phyloP scores from a whole-genome alignment of 805 yeast genomes.

The Monosporozyma unispora region DNA sequence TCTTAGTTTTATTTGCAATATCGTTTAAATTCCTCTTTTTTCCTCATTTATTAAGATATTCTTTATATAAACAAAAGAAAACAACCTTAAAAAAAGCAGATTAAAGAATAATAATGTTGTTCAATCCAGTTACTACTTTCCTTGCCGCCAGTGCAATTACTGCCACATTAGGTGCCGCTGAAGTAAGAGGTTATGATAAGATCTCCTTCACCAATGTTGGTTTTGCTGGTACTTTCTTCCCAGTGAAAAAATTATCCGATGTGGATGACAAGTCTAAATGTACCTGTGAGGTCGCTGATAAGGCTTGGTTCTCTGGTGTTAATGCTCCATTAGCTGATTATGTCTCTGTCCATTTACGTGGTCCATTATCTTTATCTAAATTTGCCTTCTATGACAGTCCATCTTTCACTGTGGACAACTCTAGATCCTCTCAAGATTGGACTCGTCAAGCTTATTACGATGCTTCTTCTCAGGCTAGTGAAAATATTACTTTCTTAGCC shows the following conservation, averaged over 20 bases:
- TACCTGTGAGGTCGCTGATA: slow-evolving; percentile 24
- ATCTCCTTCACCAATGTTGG: slow-evolving; percentile 26
- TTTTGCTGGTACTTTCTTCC: slow-evolving; percentile 25
- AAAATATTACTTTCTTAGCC: slow-evolving; percentile 61
- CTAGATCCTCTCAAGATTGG: slow-evolving; percentile 41
- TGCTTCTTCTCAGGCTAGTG: slow-evolving; percentile 38
- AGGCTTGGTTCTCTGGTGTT: slow-evolving; percentile 37
- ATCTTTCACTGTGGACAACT: slow-evolving; percentile 28
- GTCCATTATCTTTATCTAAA: slow-evolving; percentile 51
- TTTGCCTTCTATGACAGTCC: slow-evolving; percentile 54
- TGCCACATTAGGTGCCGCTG: slow-evolving; percentile 2
- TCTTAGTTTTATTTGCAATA: not conserved
- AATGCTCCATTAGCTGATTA: slow-evolving; percentile 60
- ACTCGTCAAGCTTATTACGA: slow-evolving; percentile 48
- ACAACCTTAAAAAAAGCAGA: not conserved
- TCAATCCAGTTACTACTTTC: not conserved
- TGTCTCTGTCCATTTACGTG: slow-evolving; percentile 69
- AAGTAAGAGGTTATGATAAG: slow-evolving; percentile 15
- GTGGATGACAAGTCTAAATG: slow-evolving; percentile 16
- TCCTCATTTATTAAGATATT: not conserved
- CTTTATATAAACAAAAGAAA: not conserved
- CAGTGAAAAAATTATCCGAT: slow-evolving; percentile 23
- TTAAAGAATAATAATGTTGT: not conserved
- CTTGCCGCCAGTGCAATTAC: slow-evolving; percentile 1
- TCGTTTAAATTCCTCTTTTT: not conserved